These are phyloP conservation scores for Gremmenia infestans DNA, from an alignment of 2,329 filamentous ascomycete genomes.

Conservation along the genomic window DNA sequence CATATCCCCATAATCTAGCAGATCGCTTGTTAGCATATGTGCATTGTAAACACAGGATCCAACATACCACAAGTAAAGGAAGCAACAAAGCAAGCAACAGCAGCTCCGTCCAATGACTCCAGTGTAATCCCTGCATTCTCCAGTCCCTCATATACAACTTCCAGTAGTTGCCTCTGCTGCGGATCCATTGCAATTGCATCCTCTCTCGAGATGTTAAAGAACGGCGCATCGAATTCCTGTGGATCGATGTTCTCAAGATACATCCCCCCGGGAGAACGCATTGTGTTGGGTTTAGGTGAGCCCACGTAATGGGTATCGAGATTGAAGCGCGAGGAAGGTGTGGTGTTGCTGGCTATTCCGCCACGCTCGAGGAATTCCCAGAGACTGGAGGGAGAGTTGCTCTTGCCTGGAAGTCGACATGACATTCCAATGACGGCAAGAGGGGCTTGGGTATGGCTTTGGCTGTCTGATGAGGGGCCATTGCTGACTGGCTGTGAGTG, in stretches of 20 bases:
- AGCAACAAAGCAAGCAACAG: conserved; percentile 13
- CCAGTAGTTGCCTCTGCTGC: conserved; percentile 39
- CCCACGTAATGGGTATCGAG: conserved; percentile 64
- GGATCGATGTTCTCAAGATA: conserved; percentile 36
- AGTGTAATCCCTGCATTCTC: conserved; percentile 17
- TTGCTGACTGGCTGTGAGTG: no score
- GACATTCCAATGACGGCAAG: conserved; percentile 36
- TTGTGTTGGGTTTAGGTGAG: conserved; percentile 59
- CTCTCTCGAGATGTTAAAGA: conserved; percentile 35
- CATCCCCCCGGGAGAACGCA: conserved; percentile 71
- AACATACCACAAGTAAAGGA: conserved; percentile 28
- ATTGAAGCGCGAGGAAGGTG: conserved; percentile 64
- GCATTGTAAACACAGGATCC: conserved; percentile 11
- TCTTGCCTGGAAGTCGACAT: conserved; percentile 35
- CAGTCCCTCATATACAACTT: conserved; percentile 61
- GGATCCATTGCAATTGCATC: conserved; percentile 37
- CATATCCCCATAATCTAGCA: conserved; percentile 30
- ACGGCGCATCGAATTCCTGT: conserved; percentile 35
- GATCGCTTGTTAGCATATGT: conserved; percentile 60
- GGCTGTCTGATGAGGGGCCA: no score
- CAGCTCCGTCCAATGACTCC: conserved; percentile 10
- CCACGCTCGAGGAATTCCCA: conserved; percentile 55
- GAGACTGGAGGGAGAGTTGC: conserved; percentile 30
- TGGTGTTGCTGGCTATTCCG: conserved; percentile 59
- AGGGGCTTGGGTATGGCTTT: conserved; percentile 28